Percentiles rank a stretch among this genome's conserved stretches.
phyloP scores from a whole-genome alignment of 2,329 filamentous ascomycete genomes.

The Aureobasidium leucospermi region DNA sequence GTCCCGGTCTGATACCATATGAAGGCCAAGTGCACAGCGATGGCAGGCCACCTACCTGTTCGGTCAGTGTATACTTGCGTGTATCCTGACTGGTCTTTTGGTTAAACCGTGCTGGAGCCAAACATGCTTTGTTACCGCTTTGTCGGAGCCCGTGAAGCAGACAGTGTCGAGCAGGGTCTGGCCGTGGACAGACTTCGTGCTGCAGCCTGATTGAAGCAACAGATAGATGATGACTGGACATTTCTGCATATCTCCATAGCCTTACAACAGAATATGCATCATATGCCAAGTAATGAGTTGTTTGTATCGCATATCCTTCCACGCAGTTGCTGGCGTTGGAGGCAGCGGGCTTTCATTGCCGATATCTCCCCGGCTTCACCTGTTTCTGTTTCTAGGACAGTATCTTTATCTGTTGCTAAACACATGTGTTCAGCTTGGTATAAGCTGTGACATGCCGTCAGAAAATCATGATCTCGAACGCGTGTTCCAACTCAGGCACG shows the following conservation, averaged over 20 bases:
- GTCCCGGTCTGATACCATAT: neutral
- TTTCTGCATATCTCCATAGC: too few species aligned
- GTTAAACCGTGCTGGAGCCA: neutral
- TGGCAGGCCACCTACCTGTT: neutral
- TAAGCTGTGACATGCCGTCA: too few species aligned
- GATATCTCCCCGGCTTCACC: neutral
- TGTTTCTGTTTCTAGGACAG: too few species aligned
- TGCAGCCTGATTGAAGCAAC: too few species aligned
- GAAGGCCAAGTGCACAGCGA: neutral
- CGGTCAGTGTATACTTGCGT: neutral
- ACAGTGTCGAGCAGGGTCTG: neutral
- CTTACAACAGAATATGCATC: neutral
- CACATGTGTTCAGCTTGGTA: too few species aligned
- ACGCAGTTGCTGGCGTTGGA: neutral
- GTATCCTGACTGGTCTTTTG: neutral
- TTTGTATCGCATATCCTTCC: neutral
- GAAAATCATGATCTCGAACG: too few species aligned
- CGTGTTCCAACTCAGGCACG: too few species aligned
- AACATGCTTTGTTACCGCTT: neutral
- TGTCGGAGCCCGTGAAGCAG: neutral
- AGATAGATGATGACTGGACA: too few species aligned
- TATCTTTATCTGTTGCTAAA: too few species aligned
- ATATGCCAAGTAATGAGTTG: neutral
- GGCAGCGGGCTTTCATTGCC: neutral
- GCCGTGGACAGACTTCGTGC: neutral